phyloP scores from a whole-genome alignment of 1,284 basidiomycete species.

The Ceratobasidium sp. region DNA sequence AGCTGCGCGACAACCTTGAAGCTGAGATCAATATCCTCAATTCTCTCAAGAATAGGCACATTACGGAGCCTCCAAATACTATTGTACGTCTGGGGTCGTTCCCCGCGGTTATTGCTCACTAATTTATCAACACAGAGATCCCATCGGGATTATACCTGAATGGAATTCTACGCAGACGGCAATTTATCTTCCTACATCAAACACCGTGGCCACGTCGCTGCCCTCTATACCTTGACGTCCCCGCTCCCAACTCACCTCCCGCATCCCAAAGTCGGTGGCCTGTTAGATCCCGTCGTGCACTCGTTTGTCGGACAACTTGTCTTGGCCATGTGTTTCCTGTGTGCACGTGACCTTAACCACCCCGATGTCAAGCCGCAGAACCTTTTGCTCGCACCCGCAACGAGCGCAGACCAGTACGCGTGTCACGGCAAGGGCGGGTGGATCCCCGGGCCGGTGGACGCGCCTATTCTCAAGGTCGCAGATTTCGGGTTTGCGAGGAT shows the following conservation, averaged over 20 bases:
- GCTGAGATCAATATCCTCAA: conserved; percentile 98
- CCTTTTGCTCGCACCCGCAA: conserved; percentile 87
- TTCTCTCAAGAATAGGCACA: conserved; percentile 91
- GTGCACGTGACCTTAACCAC: conserved; percentile 92
- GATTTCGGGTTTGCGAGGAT: conserved; percentile 98
- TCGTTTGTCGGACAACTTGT: conserved; percentile 95
- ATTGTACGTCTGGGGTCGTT: conserved; percentile 63
- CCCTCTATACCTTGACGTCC: conserved; percentile 81
- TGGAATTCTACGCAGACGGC: conserved; percentile 96
- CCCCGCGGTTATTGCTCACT: conserved; percentile 4
- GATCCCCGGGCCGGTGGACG: conserved; percentile 82
- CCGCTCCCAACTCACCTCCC: conserved; percentile 85
- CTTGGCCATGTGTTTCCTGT: conserved; percentile 92
- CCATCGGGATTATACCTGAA: conserved; percentile 92
- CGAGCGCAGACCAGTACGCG: conserved; percentile 76
- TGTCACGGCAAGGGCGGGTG: conserved; percentile 64
- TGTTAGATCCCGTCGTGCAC: conserved; percentile 91
- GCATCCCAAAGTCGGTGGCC: conserved; percentile 90
- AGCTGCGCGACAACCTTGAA: conserved; percentile 96
- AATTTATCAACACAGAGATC: conserved; percentile 73
- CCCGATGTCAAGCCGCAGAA: conserved; percentile 99
- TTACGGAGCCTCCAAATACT: conserved; percentile 94
- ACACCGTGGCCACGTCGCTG: conserved; percentile 88
- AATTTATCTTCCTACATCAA: conserved; percentile 98
- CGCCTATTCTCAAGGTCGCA: conserved; percentile 95